These are phyloP conservation scores for Pythium oligandrum DNA, from an alignment of 352 stramenopile genomes.

Conservation along the genomic window DNA sequence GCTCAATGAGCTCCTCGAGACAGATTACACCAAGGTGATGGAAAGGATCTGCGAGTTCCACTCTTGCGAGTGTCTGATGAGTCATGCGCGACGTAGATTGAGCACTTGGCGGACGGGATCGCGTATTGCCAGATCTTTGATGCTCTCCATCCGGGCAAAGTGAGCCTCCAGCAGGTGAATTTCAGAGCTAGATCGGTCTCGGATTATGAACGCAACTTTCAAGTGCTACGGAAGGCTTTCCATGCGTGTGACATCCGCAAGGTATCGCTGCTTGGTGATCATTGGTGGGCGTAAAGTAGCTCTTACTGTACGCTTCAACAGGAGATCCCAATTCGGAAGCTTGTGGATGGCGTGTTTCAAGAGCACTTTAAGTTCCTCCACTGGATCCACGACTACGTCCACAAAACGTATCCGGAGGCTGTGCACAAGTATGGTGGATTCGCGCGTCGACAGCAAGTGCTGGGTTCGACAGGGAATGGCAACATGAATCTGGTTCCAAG, in stretches of 20 bases:
- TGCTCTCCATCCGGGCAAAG: constrained; percentile 62
- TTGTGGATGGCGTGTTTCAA: constrained; percentile 67
- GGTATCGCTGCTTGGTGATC: constrained; percentile 16
- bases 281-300: no score
- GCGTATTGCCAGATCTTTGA: constrained; percentile 78
- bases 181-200: constrained; percentile 44
- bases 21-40: constrained; percentile 71
- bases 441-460: constrained; percentile 42
- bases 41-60: not conserved
- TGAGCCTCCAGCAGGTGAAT: constrained; percentile 48
- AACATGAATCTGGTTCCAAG: constrained; percentile 68
- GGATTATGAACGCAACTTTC: constrained; percentile 68
- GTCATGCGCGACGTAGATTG: constrained; percentile 31
- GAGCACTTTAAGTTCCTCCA: constrained; percentile 83
- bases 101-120: constrained; percentile 75
- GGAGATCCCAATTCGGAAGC: constrained; percentile 65
- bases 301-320: constrained; percentile 10
- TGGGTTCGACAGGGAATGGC: constrained; percentile 20
- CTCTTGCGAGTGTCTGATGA: not conserved
- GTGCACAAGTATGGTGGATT: constrained; percentile 52
- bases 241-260: constrained; percentile 60
- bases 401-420: constrained; percentile 59
- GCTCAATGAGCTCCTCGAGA: constrained; percentile 79
- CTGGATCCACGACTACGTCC: constrained; percentile 79
- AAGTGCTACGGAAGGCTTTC: constrained; percentile 47